phyloP scores from a whole-genome alignment of 108 stramenopile genomes.

The Conticribra weissflogii region DNA sequence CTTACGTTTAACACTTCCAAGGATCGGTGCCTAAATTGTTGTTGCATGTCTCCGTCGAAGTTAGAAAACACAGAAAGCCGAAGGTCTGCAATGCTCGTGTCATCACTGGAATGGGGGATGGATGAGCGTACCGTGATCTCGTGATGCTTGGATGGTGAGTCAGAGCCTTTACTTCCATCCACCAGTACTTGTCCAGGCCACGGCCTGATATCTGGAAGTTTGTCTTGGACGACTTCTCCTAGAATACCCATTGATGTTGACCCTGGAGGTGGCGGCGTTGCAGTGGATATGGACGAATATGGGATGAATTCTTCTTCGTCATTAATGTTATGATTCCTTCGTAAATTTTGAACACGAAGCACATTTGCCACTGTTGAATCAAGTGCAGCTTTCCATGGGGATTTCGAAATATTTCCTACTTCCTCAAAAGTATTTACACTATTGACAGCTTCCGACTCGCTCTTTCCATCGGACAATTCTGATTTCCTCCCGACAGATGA shows the following conservation, averaged over 20 bases:
- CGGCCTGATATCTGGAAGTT: slow-evolving; percentile 27
- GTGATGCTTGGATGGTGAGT: not conserved
- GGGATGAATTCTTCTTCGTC: not conserved
- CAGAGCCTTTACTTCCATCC: not conserved
- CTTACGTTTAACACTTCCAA: slow-evolving; percentile 64
- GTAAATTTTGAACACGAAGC: slow-evolving; percentile 11
- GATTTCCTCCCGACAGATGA: too few species aligned
- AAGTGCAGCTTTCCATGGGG: slow-evolving; percentile 31
- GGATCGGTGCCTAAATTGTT: slow-evolving; percentile 60
- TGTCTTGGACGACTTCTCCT: slow-evolving; percentile 19
- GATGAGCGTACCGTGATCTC: slow-evolving; percentile 38
- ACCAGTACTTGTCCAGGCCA: slow-evolving; percentile 28
- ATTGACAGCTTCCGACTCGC: too few species aligned
- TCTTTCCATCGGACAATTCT: too few species aligned
- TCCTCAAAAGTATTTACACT: too few species aligned
- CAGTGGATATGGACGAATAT: not conserved
- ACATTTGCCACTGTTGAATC: slow-evolving; percentile 41
- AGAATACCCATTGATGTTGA: slow-evolving; percentile 26
- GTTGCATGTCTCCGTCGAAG: slow-evolving; percentile 62
- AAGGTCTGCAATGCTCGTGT: slow-evolving; percentile 78
- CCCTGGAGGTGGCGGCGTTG: slow-evolving; percentile 22
- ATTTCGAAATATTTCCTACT: too few species aligned
- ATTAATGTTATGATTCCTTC: not conserved
- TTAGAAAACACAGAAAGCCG: slow-evolving; percentile 82
- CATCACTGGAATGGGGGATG: slow-evolving; percentile 54